Conservation (phyloP, 148 eudicot genomes). For the Polygonum maritimum region DNA sequence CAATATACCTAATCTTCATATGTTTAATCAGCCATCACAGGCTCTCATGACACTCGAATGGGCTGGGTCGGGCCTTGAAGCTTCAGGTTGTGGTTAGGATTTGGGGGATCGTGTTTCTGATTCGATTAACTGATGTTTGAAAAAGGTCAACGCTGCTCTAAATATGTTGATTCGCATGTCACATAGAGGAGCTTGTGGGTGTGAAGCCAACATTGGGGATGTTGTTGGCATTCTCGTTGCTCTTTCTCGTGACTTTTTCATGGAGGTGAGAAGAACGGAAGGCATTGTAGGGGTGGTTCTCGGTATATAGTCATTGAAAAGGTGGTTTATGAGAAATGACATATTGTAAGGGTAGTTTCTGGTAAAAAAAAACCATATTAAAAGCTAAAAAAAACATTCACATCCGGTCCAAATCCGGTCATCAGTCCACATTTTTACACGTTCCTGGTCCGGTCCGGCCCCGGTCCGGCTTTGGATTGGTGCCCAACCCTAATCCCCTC, state of each 20-base stretch:
- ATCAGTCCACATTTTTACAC: too few relatives aligned
- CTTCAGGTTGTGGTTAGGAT: slow-evolving; percentile 34
- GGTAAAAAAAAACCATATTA: too few relatives aligned
- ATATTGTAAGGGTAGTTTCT: too few relatives aligned
- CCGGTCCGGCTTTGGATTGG: too few relatives aligned
- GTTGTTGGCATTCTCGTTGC: slow-evolving; percentile 97
- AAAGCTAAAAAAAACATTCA: too few relatives aligned
- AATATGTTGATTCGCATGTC: slow-evolving; percentile 97
- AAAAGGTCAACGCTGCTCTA: slow-evolving; percentile 76
- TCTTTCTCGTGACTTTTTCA: slow-evolving; percentile 80
- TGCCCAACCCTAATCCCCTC: too few relatives aligned
- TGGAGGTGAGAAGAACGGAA: slow-evolving; percentile 37
- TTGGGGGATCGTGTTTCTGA: neutral
- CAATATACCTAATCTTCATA: too few relatives aligned
- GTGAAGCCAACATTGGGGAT: slow-evolving; percentile 95
- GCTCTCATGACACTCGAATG: slow-evolving; percentile 38
- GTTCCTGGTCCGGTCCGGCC: too few relatives aligned
- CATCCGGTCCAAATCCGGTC: too few relatives aligned
- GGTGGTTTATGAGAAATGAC: too few relatives aligned
- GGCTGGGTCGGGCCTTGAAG: slow-evolving; percentile 45
- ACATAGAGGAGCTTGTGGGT: slow-evolving; percentile 99
- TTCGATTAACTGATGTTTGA: neutral
- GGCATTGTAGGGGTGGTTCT: too few relatives aligned
- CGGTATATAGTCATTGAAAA: too few relatives aligned
- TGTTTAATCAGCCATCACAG: neutral